These are phyloP conservation scores for Tulasnella sp. DNA, from an alignment of 768 basidiomycete species.

Conservation along the genomic window DNA sequence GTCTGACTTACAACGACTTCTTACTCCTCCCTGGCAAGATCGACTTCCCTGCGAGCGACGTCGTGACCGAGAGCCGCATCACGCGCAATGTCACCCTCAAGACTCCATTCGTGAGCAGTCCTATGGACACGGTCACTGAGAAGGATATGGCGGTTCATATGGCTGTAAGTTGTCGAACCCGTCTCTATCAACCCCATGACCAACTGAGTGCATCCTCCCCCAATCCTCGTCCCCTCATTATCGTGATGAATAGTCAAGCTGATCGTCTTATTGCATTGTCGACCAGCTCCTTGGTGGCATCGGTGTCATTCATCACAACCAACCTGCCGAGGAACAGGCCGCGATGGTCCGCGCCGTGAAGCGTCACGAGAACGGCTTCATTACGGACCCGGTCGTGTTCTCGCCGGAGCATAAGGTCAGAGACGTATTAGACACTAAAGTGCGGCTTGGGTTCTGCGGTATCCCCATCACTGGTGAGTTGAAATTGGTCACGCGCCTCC, in stretches of 20 bases:
- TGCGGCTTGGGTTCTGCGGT: conserved; percentile 84
- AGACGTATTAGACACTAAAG: conserved; percentile 90
- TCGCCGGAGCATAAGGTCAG: conserved; percentile 67
- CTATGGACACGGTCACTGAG: conserved; percentile 99
- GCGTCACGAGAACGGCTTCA: conserved; percentile 98
- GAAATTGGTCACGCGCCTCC: too few relatives aligned
- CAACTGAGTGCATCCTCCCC: background rate
- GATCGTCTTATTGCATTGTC: background rate
- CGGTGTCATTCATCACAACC: conserved; percentile 98
- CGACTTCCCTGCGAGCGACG: conserved; percentile 75
- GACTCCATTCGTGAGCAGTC: conserved; percentile 93
- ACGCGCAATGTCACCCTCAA: conserved; percentile 87
- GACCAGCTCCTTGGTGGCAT: conserved; percentile 81
- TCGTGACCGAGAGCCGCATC: conserved; percentile 72
- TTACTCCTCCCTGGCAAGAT: conserved; percentile 91
- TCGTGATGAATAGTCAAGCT: background rate
- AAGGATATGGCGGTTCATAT: conserved; percentile 85
- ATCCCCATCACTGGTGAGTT: conserved; percentile 92
- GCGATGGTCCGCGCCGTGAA: conserved; percentile 97
- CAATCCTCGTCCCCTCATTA: background rate
- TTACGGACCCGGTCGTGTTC: conserved; percentile 85
- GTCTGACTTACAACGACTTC: conserved; percentile 97
- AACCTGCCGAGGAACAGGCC: conserved; percentile 72
- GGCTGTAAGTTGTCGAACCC: conserved; percentile 72
- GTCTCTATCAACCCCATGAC: background rate